Percentiles rank a stretch among this genome's conserved stretches.
These are phyloP conservation scores for Leavenworthia alabamica DNA, from an alignment of 345 rosid genomes.

Conservation along the genomic window DNA sequence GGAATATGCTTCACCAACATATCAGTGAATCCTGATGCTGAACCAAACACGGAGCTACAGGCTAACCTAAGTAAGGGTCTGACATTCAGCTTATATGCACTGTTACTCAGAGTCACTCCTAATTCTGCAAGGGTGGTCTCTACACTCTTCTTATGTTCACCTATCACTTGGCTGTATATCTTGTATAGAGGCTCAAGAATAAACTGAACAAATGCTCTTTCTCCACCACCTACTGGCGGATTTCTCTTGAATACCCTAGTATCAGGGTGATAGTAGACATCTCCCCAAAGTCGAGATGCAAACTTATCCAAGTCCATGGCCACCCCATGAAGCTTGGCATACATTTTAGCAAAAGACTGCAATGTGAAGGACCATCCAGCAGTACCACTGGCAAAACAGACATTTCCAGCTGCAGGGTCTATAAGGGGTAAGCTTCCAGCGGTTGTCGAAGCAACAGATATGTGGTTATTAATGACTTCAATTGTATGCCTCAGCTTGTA, in stretches of 20 bases:
- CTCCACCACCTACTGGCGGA: constrained; percentile 78
- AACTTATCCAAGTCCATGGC: constrained; percentile 84
- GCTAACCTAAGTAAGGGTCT: constrained; percentile 88
- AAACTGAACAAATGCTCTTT: constrained; percentile 90
- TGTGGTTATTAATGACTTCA: constrained; percentile 89
- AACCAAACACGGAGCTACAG: constrained; percentile 88
- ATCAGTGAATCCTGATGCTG: constrained; percentile 94
- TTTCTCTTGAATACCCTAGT: constrained; percentile 62
- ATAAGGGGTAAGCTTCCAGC: constrained; percentile 78
- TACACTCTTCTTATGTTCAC: constrained; percentile 96
- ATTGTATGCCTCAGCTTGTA: constrained; percentile 91
- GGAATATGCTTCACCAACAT: constrained; percentile 95
- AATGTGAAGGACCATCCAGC: constrained; percentile 98
- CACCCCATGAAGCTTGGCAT: constrained; percentile 88
- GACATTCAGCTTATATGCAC: constrained; percentile 84
- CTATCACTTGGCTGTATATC: constrained; percentile 95
- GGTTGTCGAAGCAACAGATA: constrained; percentile 77
- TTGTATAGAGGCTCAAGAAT: constrained; percentile 93
- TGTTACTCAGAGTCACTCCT: constrained; percentile 87
- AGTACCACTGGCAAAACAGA: constrained; percentile 87
- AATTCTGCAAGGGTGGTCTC: constrained; percentile 93
- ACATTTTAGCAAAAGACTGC: constrained; percentile 89
- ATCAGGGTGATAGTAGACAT: constrained; percentile 73
- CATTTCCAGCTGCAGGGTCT: constrained; percentile 92
- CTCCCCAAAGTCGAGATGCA: constrained; percentile 96